Base-by-base conservation (phyloP, 1,139 yeast genomes). In the Kodamaea fungicola region DNA sequence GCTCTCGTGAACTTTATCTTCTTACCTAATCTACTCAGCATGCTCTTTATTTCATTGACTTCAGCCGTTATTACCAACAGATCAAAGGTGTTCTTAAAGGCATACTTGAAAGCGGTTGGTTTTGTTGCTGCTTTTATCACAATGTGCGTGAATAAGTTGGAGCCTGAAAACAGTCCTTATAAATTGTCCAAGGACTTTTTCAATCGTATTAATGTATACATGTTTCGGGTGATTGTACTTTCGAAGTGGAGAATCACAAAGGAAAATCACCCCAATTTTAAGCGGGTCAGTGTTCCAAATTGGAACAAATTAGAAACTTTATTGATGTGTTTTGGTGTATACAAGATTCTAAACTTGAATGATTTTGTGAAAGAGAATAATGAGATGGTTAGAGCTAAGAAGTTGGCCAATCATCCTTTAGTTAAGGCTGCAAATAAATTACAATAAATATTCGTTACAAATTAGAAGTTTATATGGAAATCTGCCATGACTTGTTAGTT, bases 201-300 rank as follows among this genome's bases (percentile, higher is more conserved):
- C 40, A 51, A 66, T 35, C 59, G 49, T 3, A 40, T 67, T 38
- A 63, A 63, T 44, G 45, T 63, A 31, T 69, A 69, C 45, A 49
- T 70, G 33, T 51, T 66, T 35, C 51, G 67, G 38, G 49, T 69
- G 37, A 57, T 68, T 3, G 45, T 68, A 19, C 49, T 70, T 26
- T 64, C 71, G 10, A 70, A 69, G 45, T 70, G 75, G 75, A 54
- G 75, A 38, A 67, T 67, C 25, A 46, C 54, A 28, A 70, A 69
- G 45, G 70, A 59, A 25, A 59, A 64, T 46, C 72, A 67, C 42
- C 71, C 71, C 1, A 43, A 49, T 37, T 65, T 68, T 46, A 54
- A 43, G 22, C 23, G 41, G 13, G 38, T 67, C 27, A 52, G 49
- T 27, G 42, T 57, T 22, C 47, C 46, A 22, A 50, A 56, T 7